Percentiles rank a stretch among this genome's conserved stretches.
These are phyloP conservation scores for Betula pendula DNA, from an alignment of 306 rosid genomes.

Conservation along the genomic window DNA sequence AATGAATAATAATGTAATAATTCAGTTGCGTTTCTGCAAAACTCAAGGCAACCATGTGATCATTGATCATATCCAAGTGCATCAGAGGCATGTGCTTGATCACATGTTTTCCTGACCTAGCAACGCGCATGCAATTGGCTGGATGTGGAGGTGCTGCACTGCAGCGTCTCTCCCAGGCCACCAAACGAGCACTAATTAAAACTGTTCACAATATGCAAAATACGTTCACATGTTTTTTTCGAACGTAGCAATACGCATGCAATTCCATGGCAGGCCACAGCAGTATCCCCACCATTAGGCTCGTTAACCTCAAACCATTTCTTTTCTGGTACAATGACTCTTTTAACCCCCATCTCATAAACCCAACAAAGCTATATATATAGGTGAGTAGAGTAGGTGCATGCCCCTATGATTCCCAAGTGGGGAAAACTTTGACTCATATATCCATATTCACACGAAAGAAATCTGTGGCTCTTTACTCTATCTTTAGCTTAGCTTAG, in stretches of 20 bases:
- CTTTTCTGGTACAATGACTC: too few species aligned
- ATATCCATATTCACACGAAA: neutral
- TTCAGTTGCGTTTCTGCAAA: neutral
- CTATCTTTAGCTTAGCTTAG: too few species aligned
- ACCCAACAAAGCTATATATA: too few species aligned
- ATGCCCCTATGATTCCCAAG: too few species aligned
- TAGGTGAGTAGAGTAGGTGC: too few species aligned
- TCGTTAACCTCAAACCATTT: neutral
- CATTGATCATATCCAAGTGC: constrained; percentile 3
- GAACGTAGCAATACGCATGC: constrained; percentile 14
- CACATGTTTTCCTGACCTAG: constrained; percentile 19
- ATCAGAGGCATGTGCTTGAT: constrained; percentile 46
- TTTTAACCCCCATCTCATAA: too few species aligned
- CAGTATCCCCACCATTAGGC: neutral
- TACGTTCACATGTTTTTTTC: neutral
- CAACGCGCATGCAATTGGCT: constrained; percentile 38
- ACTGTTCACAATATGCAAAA: neutral
- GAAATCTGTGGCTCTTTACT: neutral
- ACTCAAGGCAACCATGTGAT: constrained; percentile 30
- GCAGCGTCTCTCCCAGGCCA: constrained; percentile 35
- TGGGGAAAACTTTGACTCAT: neutral
- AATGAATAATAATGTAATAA: neutral
- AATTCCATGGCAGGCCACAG: neutral
- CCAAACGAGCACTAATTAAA: too few species aligned
- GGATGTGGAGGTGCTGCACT: constrained; percentile 45